Conservation (phyloP, 2,329 filamentous ascomycete genomes). For the Aspergillus sp. region DNA sequence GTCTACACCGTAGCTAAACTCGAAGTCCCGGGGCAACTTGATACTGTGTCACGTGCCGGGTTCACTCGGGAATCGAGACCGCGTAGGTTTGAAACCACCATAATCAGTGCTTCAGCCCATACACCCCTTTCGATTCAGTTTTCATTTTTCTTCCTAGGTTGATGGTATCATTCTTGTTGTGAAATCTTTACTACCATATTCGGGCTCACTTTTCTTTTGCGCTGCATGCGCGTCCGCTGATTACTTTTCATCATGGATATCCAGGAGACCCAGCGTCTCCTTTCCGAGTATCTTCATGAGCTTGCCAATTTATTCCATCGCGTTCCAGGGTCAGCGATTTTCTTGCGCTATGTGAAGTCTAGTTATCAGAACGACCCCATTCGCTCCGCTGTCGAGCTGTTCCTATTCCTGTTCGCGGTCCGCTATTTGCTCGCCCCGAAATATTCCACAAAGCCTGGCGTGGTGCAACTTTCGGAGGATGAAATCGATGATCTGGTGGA, state of each 20-base stretch:
- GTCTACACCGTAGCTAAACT: neutral
- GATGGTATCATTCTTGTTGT: constrained; percentile 10
- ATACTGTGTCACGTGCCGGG: constrained; percentile 13
- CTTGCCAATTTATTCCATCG: constrained; percentile 73
- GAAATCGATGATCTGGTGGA: constrained; percentile 97
- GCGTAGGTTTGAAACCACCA: neutral
- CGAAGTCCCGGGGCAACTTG: neutral
- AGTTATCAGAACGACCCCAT: constrained; percentile 98
- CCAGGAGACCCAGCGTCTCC: constrained; percentile 54
- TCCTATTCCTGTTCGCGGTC: constrained; percentile 93
- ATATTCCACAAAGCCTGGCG: constrained; percentile 90
- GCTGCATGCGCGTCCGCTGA: constrained; percentile 6
- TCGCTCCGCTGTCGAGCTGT: constrained; percentile 86
- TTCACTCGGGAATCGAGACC: constrained; percentile 7
- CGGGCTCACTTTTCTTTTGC: neutral
- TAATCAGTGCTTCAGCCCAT: neutral
- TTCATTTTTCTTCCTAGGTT: neutral
- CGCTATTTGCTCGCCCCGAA: constrained; percentile 88
- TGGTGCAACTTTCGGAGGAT: constrained; percentile 86
- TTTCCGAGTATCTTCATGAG: constrained; percentile 56
- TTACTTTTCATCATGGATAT: constrained; percentile 51
- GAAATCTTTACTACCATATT: constrained; percentile 19
- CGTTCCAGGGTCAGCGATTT: constrained; percentile 88
- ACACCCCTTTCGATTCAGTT: neutral
- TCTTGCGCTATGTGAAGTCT: constrained; percentile 92